Evolutionary conservation across 495 filamentous ascomycete genomes (phyloP).

Genomic region (Daldinia bambusicola): DNA sequence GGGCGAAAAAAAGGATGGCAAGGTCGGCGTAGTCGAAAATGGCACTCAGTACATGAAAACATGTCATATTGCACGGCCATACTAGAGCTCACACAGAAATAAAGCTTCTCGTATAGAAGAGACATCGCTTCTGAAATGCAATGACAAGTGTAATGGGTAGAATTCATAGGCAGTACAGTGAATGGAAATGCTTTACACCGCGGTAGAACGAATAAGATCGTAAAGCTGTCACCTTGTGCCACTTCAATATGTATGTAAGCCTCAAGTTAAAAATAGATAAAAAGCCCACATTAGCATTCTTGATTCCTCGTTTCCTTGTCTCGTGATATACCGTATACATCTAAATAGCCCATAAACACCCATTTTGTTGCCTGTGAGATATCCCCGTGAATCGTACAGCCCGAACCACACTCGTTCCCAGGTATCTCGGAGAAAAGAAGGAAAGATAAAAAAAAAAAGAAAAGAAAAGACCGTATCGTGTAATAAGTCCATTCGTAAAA

Average conservation of each 20-base stretch:
- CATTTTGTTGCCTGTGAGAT: conserved; percentile 44
- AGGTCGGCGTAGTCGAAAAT: not conserved
- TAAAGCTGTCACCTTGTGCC: conserved; percentile 1
- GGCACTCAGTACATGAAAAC: not conserved
- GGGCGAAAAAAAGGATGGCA: not conserved
- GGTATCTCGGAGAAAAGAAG: conserved; percentile 41
- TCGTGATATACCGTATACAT: conserved; percentile 40
- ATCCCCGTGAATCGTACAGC: conserved; percentile 23
- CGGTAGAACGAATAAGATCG: too few relatives aligned
- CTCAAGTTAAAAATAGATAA: conserved; percentile 15
- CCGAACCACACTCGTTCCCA: conserved; percentile 25
- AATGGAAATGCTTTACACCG: too few relatives aligned
- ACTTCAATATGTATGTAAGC: conserved; percentile 1
- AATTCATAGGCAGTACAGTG: not conserved
- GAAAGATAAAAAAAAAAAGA: conserved; percentile 19
- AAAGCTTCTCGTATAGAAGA: not conserved
- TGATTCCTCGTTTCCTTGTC: conserved; percentile 25
- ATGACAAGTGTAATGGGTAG: not conserved
- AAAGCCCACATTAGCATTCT: conserved; percentile 35
- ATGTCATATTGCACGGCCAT: not conserved
- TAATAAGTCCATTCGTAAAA: conserved; percentile 26
- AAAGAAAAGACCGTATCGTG: conserved; percentile 3
- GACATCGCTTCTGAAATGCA: not conserved
- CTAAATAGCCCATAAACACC: conserved; percentile 33
- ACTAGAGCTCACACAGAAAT: not conserved